A percentile compares a stretch with the other conserved stretches of the same genome.
These are phyloP conservation scores for Thermomucor indicae-seudaticae DNA, from an alignment of 371 early-diverging fungal species.

Conservation along the genomic window DNA sequence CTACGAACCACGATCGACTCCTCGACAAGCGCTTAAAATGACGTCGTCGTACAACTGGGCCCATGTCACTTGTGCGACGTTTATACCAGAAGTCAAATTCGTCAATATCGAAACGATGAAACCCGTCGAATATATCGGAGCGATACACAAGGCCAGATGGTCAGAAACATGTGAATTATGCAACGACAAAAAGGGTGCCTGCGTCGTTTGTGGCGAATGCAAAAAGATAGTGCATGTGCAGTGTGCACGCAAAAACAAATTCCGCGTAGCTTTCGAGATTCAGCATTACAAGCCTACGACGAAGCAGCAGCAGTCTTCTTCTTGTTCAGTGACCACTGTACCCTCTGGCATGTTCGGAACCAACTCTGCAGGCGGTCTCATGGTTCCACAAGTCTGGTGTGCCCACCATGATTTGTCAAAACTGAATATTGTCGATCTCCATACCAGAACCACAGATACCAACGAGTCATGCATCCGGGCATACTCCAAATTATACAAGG, in stretches of 20 bases:
- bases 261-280: conserved; percentile 42
- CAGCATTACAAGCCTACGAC: not conserved
- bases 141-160: conserved; percentile 63
- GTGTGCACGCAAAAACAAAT: conserved; percentile 44
- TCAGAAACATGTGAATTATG: conserved; percentile 45
- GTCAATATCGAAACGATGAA: conserved; percentile 62
- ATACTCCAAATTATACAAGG: conserved; percentile 25
- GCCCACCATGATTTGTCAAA: not conserved
- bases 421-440: not conserved
- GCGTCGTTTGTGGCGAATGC: conserved; percentile 41
- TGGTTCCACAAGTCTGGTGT: conserved; percentile 1
- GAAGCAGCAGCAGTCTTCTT: not conserved
- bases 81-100: conserved; percentile 74
- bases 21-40: conserved; percentile 72
- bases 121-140: conserved; percentile 73
- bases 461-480: conserved; percentile 20
- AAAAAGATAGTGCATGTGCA: conserved; percentile 34
- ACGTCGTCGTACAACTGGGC: conserved; percentile 92
- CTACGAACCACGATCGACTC: conserved; percentile 17
- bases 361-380: not conserved
- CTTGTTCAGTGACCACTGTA: too few species aligned
- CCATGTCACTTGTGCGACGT: conserved; percentile 89
- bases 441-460: not conserved
- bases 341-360: not conserved
- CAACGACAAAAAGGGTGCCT: conserved; percentile 32